These are phyloP conservation scores for Aspergillus brunneoviolaceus DNA, from an alignment of 2,329 filamentous ascomycete genomes.

Conservation along the genomic window DNA sequence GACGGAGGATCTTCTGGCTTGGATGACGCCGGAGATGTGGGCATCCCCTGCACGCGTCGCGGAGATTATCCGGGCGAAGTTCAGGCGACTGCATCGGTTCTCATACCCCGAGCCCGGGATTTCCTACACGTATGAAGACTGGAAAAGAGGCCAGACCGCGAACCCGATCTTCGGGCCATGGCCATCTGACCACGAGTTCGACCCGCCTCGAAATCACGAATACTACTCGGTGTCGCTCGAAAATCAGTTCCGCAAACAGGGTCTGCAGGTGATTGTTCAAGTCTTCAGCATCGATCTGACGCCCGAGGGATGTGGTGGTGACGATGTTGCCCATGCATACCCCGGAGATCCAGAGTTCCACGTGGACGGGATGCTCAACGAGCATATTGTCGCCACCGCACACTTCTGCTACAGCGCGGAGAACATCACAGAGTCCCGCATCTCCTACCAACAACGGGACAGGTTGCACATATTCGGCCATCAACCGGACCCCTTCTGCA, in stretches of 20 bases:
- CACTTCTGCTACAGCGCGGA: conserved; percentile 10
- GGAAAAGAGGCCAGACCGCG: neutral
- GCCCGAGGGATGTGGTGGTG: neutral
- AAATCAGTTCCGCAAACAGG: conserved; percentile 13
- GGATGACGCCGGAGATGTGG: conserved; percentile 1
- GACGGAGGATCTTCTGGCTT: neutral
- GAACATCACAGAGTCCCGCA: conserved; percentile 11
- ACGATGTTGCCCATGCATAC: neutral
- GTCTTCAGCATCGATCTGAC: conserved; percentile 14
- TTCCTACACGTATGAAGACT: neutral
- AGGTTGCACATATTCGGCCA: neutral
- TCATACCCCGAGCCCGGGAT: neutral
- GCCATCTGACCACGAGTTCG: neutral
- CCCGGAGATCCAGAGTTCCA: conserved; percentile 13
- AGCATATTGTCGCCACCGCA: conserved; percentile 10
- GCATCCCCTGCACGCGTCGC: neutral
- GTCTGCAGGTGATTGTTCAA: conserved; percentile 16
- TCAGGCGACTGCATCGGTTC: neutral
- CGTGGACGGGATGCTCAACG: conserved; percentile 10
- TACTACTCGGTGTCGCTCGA: conserved; percentile 17
- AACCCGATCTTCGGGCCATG: neutral
- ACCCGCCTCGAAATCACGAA: conserved; percentile 7
- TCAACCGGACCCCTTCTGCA: neutral
- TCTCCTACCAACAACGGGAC: conserved; percentile 9
- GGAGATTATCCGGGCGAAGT: neutral